Conservation (phyloP, 148 eudicot genomes). For the Silene uniflora region DNA sequence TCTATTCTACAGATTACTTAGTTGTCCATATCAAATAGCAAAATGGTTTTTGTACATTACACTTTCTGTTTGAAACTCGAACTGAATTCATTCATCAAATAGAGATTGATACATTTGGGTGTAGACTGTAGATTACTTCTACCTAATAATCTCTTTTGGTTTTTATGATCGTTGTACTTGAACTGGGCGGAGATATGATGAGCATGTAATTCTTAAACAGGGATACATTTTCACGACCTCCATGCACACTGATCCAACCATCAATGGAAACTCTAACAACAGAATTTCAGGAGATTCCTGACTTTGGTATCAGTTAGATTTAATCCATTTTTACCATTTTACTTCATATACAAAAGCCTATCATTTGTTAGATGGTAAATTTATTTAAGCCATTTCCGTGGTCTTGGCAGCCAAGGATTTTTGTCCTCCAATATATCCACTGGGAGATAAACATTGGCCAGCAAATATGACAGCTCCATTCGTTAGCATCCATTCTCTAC, state of each 20-base stretch:
- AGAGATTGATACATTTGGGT: neutral
- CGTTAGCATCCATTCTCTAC: constrained; percentile 69
- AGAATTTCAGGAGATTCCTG: constrained; percentile 51
- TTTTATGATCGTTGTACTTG: neutral
- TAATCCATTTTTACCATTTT: constrained; percentile 10
- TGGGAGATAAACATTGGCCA: constrained; percentile 58
- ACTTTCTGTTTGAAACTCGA: neutral
- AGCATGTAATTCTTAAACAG: constrained; percentile 40
- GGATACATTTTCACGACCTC: constrained; percentile 85
- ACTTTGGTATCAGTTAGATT: constrained; percentile 56
- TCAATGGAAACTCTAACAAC: constrained; percentile 50
- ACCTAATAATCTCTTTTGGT: neutral
- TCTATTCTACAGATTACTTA: no score
- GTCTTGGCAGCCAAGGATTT: constrained; percentile 57
- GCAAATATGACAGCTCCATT: constrained; percentile 55
- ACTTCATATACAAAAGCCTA: constrained; percentile 5
- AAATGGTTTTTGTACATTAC: neutral
- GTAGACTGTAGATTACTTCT: constrained; percentile 3
- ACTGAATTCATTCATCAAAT: neutral
- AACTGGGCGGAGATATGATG: constrained; percentile 11
- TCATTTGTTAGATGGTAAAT: neutral
- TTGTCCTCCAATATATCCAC: constrained; percentile 85
- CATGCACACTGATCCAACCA: constrained; percentile 91
- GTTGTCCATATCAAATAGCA: neutral
- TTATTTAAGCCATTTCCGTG: constrained; percentile 17